Evolutionary conservation across 2,329 filamentous ascomycete species (phyloP).

Genomic region (Bertia moriformis): DNA sequence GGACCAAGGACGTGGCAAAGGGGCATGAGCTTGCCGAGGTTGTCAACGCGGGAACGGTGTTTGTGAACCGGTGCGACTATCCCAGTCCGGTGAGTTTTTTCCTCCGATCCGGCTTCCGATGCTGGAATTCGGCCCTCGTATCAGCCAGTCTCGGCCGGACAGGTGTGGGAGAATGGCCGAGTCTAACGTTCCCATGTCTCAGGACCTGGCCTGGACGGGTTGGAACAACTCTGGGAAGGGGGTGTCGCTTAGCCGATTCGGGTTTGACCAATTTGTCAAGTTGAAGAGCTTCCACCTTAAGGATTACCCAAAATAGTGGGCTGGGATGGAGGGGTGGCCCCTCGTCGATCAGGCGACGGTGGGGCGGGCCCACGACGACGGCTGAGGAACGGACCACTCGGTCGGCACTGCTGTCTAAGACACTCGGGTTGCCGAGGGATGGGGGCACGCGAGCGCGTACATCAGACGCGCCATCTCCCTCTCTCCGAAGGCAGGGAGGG

Average conservation of each 20-base stretch:
- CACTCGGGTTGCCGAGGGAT: no score
- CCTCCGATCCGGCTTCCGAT: background rate
- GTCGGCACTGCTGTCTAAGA: no score
- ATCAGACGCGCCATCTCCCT: no score
- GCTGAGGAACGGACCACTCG: no score
- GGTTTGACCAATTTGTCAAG: slow-evolving; percentile 91
- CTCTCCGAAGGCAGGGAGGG: no score
- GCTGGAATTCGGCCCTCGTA: slow-evolving; percentile 2
- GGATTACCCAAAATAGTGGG: slow-evolving; percentile 50
- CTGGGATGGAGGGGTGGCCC: background rate
- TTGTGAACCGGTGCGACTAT: slow-evolving; percentile 87
- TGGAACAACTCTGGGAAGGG: slow-evolving; percentile 96
- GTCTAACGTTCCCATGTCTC: slow-evolving; percentile 5
- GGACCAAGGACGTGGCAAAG: slow-evolving; percentile 72
- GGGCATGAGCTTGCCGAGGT: slow-evolving; percentile 65
- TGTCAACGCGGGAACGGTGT: slow-evolving; percentile 86
- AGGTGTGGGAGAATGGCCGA: no score
- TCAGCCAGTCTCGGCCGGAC: slow-evolving; percentile 3
- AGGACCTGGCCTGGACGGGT: slow-evolving; percentile 92
- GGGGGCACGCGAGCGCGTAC: no score
- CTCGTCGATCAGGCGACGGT: no score
- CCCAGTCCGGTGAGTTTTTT: slow-evolving; percentile 79
- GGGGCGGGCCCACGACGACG: no score
- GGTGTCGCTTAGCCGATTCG: slow-evolving; percentile 74
- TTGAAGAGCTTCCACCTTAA: slow-evolving; percentile 93